Base-by-base conservation (phyloP, 2,329 filamentous ascomycete species). In the Botrytis squamosa region DNA sequence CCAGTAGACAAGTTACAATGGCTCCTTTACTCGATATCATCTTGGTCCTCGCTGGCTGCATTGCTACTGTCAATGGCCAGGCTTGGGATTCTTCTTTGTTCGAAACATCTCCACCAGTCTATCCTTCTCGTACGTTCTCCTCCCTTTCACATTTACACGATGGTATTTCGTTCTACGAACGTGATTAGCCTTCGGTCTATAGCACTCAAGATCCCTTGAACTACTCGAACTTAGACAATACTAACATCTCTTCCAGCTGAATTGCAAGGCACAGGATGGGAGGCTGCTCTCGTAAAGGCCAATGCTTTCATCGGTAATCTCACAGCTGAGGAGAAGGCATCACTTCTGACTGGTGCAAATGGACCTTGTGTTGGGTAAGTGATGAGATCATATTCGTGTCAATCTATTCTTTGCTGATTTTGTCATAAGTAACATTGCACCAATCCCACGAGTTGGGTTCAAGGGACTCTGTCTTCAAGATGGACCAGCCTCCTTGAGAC, bases 251-350 rank as follows among this genome's bases (percentile, higher is more conserved):
- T 44, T 71, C 70, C 22, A 78, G 73, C 55, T 74, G 73, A 59
- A 63, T 64, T 63, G n/a, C 52, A 72, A 60, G 70, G 63, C 20
- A 42, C 64, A 59, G 75, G 76, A 29, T 95, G 92, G 93, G 85
- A 84, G 38, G 87, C 87, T 36, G 92, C 91, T 78, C 94, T 94
- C 78, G 83, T 82, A 68, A 93, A 92, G 78, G 92, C 92, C 1
- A 86, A 89, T 73, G 82, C 85, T 4, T 82, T 94, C 38, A 92
- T 95, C 29, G 87, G 88, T 71, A 87, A 88, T 67, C 92, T 95
- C 90, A 94, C 92, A 0, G 81, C 94, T 72, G 92, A 91, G 3
- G 92, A 95, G 80, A 95, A 95, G 83, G 89, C 90, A 52, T 71
- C 69, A 22, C 64, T 79, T 60, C 73, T 78, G 20, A 78, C 75